These are phyloP conservation scores for Paecilomyces fulvus DNA, from an alignment of 2,329 filamentous ascomycete species.

Conservation along the genomic window DNA sequence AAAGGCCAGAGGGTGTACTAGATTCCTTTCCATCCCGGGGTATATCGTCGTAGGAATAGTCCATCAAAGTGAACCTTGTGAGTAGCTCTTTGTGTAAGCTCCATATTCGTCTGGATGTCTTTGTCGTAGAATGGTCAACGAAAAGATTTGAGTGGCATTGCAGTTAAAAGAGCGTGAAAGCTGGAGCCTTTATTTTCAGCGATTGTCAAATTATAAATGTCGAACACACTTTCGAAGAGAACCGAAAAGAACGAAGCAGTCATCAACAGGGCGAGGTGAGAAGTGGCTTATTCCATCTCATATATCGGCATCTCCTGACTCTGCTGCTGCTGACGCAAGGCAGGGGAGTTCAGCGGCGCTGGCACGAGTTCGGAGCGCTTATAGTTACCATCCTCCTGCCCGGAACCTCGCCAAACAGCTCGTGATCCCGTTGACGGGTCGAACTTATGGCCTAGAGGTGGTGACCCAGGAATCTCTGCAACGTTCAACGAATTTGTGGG, in stretches of 20 bases:
- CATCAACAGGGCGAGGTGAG: background rate
- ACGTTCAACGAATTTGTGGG: background rate
- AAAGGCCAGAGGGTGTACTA: no score
- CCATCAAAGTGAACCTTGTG: background rate
- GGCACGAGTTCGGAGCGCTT: background rate
- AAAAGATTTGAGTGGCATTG: background rate
- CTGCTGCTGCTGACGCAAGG: background rate
- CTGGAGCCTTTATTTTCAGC: background rate
- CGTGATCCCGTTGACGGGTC: background rate
- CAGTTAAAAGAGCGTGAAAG: background rate
- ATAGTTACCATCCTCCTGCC: background rate
- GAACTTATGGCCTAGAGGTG: background rate
- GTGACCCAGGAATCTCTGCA: background rate
- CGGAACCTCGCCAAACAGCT: background rate
- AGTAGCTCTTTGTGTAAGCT: background rate
- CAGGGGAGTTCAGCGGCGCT: background rate
- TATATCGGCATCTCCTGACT: background rate
- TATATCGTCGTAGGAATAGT: background rate
- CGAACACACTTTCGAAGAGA: no score
- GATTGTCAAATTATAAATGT: background rate
- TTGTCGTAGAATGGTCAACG: background rate
- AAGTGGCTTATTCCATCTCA: background rate
- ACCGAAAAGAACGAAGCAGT: background rate
- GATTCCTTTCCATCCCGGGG: background rate
- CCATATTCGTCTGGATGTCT: background rate